phyloP scores from a whole-genome alignment of 345 rosid genomes.

The Eucalyptus sideroxylon region DNA sequence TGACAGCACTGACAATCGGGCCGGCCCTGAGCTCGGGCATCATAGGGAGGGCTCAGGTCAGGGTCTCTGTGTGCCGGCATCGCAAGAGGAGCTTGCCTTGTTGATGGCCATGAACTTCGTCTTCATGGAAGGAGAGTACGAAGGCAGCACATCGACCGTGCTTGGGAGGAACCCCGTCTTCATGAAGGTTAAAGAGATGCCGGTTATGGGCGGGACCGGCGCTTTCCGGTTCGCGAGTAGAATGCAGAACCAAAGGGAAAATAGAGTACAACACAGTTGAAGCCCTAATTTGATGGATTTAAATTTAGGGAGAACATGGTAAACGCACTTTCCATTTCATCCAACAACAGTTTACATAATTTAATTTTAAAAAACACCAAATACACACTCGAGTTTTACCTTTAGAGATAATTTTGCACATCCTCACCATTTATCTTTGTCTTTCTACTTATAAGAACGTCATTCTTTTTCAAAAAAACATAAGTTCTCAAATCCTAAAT shows the following conservation, averaged over 20 bases:
- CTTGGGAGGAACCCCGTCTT: not conserved
- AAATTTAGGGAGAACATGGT: not conserved
- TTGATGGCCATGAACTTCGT: constrained; percentile 5
- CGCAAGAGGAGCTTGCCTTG: not conserved
- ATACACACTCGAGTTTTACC: not conserved
- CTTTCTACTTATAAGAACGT: not conserved
- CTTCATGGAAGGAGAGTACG: constrained; percentile 3
- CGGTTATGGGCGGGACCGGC: constrained; percentile 4
- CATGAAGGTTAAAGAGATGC: constrained; percentile 4
- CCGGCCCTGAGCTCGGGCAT: not conserved
- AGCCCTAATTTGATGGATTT: not conserved
- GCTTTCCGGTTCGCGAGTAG: not conserved
- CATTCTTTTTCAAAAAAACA: not conserved
- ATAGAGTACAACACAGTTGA: not conserved
- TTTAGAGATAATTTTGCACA: not conserved
- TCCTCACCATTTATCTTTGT: not conserved
- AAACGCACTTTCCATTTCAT: not conserved
- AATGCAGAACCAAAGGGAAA: not conserved
- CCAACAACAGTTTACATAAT: not conserved
- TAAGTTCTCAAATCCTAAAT: not conserved
- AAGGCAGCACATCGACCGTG: constrained; percentile 4
- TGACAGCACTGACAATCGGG: not conserved
- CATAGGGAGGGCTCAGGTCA: not conserved
- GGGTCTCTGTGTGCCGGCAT: not conserved
- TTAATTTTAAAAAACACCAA: not conserved